phyloP scores from a whole-genome alignment of 176 grass and related monocot genomes.

The Aegilops bicornis region DNA sequence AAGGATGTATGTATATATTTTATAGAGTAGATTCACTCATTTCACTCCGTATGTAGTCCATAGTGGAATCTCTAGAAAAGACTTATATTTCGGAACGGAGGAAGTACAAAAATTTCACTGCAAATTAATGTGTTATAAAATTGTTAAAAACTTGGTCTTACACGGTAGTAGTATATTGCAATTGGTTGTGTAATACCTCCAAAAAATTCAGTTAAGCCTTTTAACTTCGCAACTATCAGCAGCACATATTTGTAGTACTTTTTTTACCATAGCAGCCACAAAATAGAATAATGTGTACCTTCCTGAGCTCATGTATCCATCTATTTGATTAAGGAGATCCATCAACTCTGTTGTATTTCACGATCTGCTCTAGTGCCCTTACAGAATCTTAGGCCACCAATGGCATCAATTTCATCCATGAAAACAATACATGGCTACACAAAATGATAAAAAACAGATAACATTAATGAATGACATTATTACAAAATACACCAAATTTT shows the following conservation, averaged over 20 bases:
- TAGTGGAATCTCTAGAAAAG: too few relatives aligned
- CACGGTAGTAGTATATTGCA: too few relatives aligned
- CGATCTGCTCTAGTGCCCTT: conserved; percentile 91
- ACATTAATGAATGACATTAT: not conserved
- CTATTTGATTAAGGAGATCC: conserved; percentile 92
- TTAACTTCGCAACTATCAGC: too few relatives aligned
- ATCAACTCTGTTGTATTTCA: conserved; percentile 87
- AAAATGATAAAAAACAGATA: conserved; percentile 4
- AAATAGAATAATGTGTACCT: conserved; percentile 44
- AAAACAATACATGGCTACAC: conserved; percentile 94
- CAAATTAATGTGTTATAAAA: too few relatives aligned
- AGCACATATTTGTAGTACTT: not conserved
- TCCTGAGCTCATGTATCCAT: conserved; percentile 91
- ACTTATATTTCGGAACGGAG: too few relatives aligned
- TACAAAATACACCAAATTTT: not conserved
- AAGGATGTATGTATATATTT: too few relatives aligned
- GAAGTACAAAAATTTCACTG: too few relatives aligned
- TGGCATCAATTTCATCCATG: conserved; percentile 98
- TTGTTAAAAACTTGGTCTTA: too few relatives aligned
- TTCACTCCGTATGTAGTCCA: too few relatives aligned
- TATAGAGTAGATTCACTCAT: too few relatives aligned
- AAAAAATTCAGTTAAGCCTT: too few relatives aligned
- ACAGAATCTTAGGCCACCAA: conserved; percentile 1
- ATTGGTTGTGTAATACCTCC: too few relatives aligned
- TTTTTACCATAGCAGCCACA: not conserved